Evolutionary conservation across 345 rosid species (phyloP), one percentile per base, ranked within the genome.

Genomic region (Rhizophora apiculata): DNA sequence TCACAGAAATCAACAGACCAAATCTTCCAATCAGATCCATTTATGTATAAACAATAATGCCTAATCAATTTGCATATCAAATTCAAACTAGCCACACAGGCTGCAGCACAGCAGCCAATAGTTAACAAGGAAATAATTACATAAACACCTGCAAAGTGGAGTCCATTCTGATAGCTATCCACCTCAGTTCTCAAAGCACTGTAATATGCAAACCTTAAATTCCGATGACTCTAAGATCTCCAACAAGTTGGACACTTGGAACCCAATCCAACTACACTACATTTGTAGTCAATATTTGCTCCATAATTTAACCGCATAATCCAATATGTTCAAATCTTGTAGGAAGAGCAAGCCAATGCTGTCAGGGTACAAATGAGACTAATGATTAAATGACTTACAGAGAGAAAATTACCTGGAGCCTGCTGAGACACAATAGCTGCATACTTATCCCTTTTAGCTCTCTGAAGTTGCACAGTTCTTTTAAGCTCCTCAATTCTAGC

Each of bases 371-470:
- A 65, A 63, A 73, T 24, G 24, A 24, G 24, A 24, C 24, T 24
- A 24, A 24, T 24, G 24, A 24, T 24, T 24, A 24, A 24, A 24
- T 30, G 68, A 71, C 1, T 26, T 39, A 31, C 30, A 72, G 15
- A 71, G 62, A 64, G 19, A 53, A 53, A 60, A 72, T 68, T 80
- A 95, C 98, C 92, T 54, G 70, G 78, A 64, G 84, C 75, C 65
- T 85, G 83, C 60, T 80, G 84, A 54, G 90, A 87, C 77, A 92
- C 69, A 21, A 87, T 74, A 53, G 79, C 76, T 30, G 79, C 76
- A 61, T 65, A 79, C 43, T 90, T 88, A 77, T 90, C 96, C 83
- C 83, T 86, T 82, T 81, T 83, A 37, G 89, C 82, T 74, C 78
- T 88, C 68, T 84, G 94, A 68, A 78, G 68, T 72, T 83, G 88